Conservation (phyloP, 2,329 filamentous ascomycete genomes). For the Pleochaeta shiraiana region DNA sequence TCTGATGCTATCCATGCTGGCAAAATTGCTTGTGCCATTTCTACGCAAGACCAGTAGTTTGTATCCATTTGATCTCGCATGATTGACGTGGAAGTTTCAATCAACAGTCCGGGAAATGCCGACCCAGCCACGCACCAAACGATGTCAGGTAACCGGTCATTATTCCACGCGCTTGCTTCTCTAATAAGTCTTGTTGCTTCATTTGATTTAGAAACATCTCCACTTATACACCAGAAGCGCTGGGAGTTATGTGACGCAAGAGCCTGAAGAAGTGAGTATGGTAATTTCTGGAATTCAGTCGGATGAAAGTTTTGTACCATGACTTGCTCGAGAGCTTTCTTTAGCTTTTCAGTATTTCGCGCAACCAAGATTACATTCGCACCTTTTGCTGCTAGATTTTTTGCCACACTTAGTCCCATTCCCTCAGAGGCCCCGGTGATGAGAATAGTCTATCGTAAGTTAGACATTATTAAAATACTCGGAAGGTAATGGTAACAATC, state of each 20-base stretch:
- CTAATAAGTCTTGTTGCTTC: slow-evolving; percentile 49
- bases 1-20: slow-evolving; percentile 45
- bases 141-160: slow-evolving; percentile 49
- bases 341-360: slow-evolving; percentile 53
- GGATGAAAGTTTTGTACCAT: slow-evolving; percentile 25
- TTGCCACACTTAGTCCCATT: slow-evolving; percentile 59
- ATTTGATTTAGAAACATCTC: slow-evolving; percentile 50
- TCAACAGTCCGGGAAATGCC: slow-evolving; percentile 52
- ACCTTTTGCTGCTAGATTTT: slow-evolving; percentile 57
- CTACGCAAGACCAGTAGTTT: slow-evolving; percentile 73
- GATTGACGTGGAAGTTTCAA: slow-evolving; percentile 45
- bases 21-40: slow-evolving; percentile 65
- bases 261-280: too few relatives aligned
- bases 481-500: slow-evolving; percentile 24
- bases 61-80: slow-evolving; percentile 70
- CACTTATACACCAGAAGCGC: slow-evolving; percentile 63
- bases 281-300: too few relatives aligned
- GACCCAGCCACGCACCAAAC: slow-evolving; percentile 81
- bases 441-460: slow-evolving; percentile 45
- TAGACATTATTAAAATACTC: slow-evolving; percentile 6
- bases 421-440: slow-evolving; percentile 87
- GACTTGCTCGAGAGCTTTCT: slow-evolving; percentile 43
- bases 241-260: slow-evolving; percentile 47
- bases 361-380: slow-evolving; percentile 75
- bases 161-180: slow-evolving; percentile 61